Conservation (phyloP, 1,139 yeast species). For the Kodamaea ohmeri region DNA sequence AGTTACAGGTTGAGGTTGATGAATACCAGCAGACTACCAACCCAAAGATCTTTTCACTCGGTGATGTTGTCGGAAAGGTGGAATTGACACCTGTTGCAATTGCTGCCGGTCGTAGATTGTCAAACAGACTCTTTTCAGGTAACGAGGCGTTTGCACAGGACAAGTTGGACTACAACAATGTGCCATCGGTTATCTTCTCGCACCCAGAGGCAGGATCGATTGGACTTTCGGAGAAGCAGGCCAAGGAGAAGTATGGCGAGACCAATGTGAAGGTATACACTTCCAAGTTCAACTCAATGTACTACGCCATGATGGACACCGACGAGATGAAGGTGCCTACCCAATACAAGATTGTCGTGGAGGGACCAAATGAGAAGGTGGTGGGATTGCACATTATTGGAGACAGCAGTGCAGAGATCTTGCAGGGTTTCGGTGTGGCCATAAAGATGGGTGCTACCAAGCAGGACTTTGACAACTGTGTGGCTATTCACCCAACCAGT, state of each 20-base stretch:
- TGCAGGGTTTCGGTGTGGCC: constrained; percentile 98
- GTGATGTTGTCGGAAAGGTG: constrained; percentile 88
- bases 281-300: constrained; percentile 87
- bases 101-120: constrained; percentile 93
- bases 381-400: constrained; percentile 95
- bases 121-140: constrained; percentile 85
- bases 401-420: constrained; percentile 82
- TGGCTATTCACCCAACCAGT: constrained; percentile 97
- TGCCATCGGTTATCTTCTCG: constrained; percentile 90
- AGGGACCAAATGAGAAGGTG: constrained; percentile 84
- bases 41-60: constrained; percentile 75
- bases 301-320: constrained; percentile 72
- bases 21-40: constrained; percentile 83
- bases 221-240: constrained; percentile 79
- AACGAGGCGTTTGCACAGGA: constrained; percentile 60
- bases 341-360: constrained; percentile 74
- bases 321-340: constrained; percentile 82
- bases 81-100: constrained; percentile 98
- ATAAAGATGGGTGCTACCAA: constrained; percentile 97
- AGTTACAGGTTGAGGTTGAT: constrained; percentile 67
- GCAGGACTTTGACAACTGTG: constrained; percentile 89
- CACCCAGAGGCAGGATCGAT: constrained; percentile 97
- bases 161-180: constrained; percentile 78
- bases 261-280: constrained; percentile 79
- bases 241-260: constrained; percentile 73